Evolutionary conservation across 352 stramenopile species (phyloP).

Genomic region (Blastocystis sp.): DNA sequence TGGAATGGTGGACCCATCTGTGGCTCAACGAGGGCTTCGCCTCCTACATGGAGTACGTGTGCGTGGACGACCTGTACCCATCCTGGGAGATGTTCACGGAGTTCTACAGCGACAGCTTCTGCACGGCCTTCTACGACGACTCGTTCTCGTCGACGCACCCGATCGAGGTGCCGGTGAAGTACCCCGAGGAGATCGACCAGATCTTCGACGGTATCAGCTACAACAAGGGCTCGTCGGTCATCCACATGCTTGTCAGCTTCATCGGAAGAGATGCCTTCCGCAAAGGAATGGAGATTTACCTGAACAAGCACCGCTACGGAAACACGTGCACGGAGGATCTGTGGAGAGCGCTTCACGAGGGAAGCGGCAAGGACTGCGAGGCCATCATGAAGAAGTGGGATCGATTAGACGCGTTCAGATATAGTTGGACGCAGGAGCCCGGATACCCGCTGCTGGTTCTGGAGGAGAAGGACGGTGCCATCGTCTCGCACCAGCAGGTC

Average conservation of each 20-base stretch:
- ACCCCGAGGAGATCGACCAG: conserved; percentile 83
- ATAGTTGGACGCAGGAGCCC: conserved; percentile 81
- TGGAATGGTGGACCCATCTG: conserved; percentile 85
- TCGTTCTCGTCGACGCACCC: conserved; percentile 77
- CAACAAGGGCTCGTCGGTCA: conserved; percentile 74
- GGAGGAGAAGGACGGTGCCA: conserved; percentile 61
- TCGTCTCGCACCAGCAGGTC: conserved; percentile 50
- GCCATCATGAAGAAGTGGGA: conserved; percentile 74
- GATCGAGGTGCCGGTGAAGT: conserved; percentile 79
- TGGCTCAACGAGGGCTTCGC: conserved; percentile 96
- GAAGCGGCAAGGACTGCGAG: conserved; percentile 74
- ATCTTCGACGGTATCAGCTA: conserved; percentile 95
- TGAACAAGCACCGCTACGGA: conserved; percentile 78
- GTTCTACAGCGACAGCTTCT: conserved; percentile 67
- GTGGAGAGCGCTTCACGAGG: conserved; percentile 80
- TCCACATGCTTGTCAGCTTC: conserved; percentile 72
- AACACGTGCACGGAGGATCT: conserved; percentile 88
- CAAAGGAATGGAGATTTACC: conserved; percentile 79
- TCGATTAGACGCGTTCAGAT: conserved; percentile 59
- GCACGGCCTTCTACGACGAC: conserved; percentile 78
- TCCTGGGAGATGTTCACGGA: conserved; percentile 86
- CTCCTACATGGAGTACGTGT: conserved; percentile 84
- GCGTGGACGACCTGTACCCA: conserved; percentile 79
- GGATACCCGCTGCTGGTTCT: conserved; percentile 81
- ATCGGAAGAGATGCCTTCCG: conserved; percentile 63